Conservation (phyloP, 75 land plant species). For the Cryptomeria japonica region DNA sequence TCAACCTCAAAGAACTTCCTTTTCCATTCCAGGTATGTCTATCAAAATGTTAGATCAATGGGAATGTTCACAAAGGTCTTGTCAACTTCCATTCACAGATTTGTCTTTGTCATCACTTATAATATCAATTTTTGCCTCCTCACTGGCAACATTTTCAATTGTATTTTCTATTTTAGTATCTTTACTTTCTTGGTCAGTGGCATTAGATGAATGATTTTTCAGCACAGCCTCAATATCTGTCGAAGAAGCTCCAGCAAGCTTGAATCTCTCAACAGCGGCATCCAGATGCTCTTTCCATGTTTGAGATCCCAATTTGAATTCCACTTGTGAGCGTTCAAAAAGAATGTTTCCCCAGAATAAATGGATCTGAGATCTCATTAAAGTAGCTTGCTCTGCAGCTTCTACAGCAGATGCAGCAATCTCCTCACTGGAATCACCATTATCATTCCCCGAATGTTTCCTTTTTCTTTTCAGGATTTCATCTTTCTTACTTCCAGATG, state of each 20-base stretch:
- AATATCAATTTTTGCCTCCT: neutral
- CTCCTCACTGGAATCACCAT: conserved; percentile 28
- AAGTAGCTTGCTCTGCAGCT: conserved; percentile 70
- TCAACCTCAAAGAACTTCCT: neutral
- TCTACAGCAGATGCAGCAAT: conserved; percentile 48
- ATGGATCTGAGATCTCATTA: conserved; percentile 84
- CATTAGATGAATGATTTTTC: conserved; percentile 69
- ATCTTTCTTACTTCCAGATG: conserved; percentile 51
- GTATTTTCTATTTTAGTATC: conserved; percentile 21
- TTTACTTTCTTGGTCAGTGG: conserved; percentile 15
- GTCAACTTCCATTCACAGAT: neutral
- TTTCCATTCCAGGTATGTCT: neutral
- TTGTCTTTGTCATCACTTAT: neutral
- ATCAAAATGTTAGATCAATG: conserved; percentile 6
- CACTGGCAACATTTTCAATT: neutral
- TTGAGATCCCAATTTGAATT: conserved; percentile 58
- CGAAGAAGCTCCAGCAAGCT: conserved; percentile 81
- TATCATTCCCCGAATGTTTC: conserved; percentile 26
- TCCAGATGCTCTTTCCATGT: conserved; percentile 72
- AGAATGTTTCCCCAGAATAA: conserved; percentile 91
- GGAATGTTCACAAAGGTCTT: neutral
- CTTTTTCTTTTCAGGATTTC: conserved; percentile 57
- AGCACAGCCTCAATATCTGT: conserved; percentile 58
- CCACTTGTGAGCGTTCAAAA: conserved; percentile 84
- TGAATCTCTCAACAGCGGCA: conserved; percentile 69